Evolutionary conservation across 2,329 filamentous ascomycete species (phyloP), one percentile per base, ranked within the genome.

Genomic region (Alternaria gansuensis): DNA sequence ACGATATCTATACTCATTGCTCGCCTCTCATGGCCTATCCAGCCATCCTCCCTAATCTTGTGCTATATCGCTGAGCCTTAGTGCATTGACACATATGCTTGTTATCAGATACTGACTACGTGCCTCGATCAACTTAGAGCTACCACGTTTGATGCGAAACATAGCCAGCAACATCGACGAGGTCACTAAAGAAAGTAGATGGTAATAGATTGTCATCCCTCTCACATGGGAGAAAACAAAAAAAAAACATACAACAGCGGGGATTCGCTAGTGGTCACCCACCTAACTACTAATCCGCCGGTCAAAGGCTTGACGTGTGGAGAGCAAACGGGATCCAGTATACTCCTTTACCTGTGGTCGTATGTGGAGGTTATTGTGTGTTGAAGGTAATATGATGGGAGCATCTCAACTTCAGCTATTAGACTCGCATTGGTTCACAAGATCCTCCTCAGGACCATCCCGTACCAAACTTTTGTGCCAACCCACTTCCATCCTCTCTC

Each of bases 401-500:
- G 6, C 24, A 21, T 6, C 7, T 40, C 5, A 24, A 24, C 21
- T 14, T 21, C 21, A 40, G 13, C 8, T 7, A 4, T 24, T 14
- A 39, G 4, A 39, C 14, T 40, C 21, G 14, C 37, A 21, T 10
- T 44, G 14, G 24, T 8, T 44, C 41, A 44, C 41, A 34, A 48
- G 5, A 29, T 24, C 43, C 9, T 50, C 60, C 63, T 65, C n/a
- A 80, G 23, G 28, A 76, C 54, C 28, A 79, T 11, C 4, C 76
- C 77, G 70, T 65, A 76, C 79, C 79, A 80, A 6, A 80, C 77
- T 31, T 66, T 75, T 2, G 67, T 60, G 6, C 78, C 78, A 40
- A 80, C 60, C 78, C 78, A 80, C 68, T 80, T 80, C 63, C 59
- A 44, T 17, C 75, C 78, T 55, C 76, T 73, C 44, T 68, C 59